Base-by-base conservation (phyloP, 2,329 filamentous ascomycete genomes). In the Iodosphaeria phyllophila region DNA sequence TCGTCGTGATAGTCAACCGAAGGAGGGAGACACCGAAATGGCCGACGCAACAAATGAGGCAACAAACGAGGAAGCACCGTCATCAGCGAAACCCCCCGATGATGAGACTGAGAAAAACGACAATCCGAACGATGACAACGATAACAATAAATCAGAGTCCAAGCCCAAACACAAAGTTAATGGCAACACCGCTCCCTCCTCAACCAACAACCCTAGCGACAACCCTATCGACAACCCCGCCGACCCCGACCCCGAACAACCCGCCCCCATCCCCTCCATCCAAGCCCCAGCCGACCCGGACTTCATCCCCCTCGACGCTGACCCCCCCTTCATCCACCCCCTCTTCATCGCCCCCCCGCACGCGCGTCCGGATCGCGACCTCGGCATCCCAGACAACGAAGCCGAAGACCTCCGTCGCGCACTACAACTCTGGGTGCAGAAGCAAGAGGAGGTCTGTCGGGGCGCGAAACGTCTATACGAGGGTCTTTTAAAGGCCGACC, bases 381-480 rank as follows among this genome's bases (percentile, higher is more conserved):
- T 78, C 19, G 74, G 74, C 2, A 61, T 91, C 3, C 77, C 78
- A 1, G 58, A 70, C 11, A 50, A 57, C 14, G 79, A 89, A 49
- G 80, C 80, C 2, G 77, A 84, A 34, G 77, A 89, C 30, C 71
- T 79, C 21, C 69, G 79, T 30, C 64, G 74, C 29, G 50, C 83
- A 11, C 57, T 89, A 24, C 64, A 80, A 34, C 53, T 79, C 8
- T 86, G 80, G 43, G 70, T 86, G 14, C 79, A 86, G 40, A 86
- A 86, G 46, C 79, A 89, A 42, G 79, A 89, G 39, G 79, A 89
- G 44, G 69, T 86, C 3, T 74, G 77, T 28, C 69, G 78, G 4
- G 72, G 75, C 6, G 64, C 73, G 2, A 62, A 66, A 28, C 64
- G 62, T 30, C 55, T 89, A 24, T 72, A 78, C 32, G 58, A 71